Base-by-base conservation (phyloP, 2,329 filamentous ascomycete genomes). In the Mycosphaerella sp. region DNA sequence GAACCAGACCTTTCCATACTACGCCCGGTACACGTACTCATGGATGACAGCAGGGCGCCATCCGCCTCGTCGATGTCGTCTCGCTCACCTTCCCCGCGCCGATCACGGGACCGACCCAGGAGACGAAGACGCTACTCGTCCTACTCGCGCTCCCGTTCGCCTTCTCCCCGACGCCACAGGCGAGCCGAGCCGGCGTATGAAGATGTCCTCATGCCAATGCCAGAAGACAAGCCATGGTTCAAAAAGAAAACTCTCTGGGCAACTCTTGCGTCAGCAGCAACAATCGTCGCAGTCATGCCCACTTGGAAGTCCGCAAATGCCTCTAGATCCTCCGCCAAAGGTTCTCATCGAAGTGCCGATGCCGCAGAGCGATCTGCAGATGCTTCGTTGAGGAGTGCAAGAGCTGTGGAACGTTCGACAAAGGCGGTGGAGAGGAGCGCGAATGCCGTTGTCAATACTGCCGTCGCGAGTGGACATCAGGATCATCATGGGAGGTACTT, bases 221-320 rank as follows among this genome's bases (percentile, higher is more conserved):
- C 39, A 1, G 51, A 53, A 53, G 53, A 54, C 7, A 58, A 58
- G 45, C 56, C 58, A 12, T 62, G 58, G 58, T 62, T 54, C 54
- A 60, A 60, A 23, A 62, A 62, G 54, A 62, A 62, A 36, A 57
- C 60, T 4, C n/a, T 62, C 31, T 62, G 60, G 60, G 58, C 58
- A 6, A 60, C 58, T 4, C 41, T 59, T 11, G 60, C 58, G 12
- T 59, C 54, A 36, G 48, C 58, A 11, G 59, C 59, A 11, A 56
- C 53, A n/a, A 55, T 61, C 26, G 53, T 57, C 34, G 57, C 56
- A 41, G 54, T 61, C 10, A 53, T 52, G 5, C 56, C 59, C 12
- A 51, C 50, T 6, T 51, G 53, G 36, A 41, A 54, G 21, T 58
- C 58, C 10, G 52, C 56, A n/a, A 40, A 45, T 41, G 57, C 56